These are phyloP conservation scores for Nakazawaea wickerhamii DNA, from an alignment of 805 yeast species.

Conservation along the genomic window DNA sequence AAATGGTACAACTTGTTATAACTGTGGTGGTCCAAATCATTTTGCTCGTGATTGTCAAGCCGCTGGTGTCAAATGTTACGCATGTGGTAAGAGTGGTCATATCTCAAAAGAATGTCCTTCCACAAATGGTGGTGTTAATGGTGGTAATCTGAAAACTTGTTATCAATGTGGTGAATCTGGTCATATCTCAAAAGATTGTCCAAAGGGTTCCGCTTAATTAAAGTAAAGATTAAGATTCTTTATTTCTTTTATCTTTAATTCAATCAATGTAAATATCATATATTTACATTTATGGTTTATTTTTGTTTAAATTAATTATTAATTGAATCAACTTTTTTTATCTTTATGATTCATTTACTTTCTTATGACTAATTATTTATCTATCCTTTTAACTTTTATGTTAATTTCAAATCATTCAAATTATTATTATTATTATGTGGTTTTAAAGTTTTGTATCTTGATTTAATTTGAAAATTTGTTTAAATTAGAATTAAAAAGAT, in stretches of 20 bases:
- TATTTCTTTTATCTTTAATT: not conserved
- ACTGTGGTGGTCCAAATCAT: slow-evolving; percentile 91
- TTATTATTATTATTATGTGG: too few relatives aligned
- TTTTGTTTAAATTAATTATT: too few relatives aligned
- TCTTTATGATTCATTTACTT: not conserved
- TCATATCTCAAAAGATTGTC: slow-evolving; percentile 82
- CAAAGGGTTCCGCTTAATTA: slow-evolving; percentile 14
- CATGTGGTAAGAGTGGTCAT: slow-evolving; percentile 90
- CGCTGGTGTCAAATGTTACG: slow-evolving; percentile 73
- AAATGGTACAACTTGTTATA: slow-evolving; percentile 65
- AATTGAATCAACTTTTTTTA: too few relatives aligned
- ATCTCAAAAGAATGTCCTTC: slow-evolving; percentile 76
- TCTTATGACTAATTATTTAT: not conserved
- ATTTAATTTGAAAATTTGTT: not conserved
- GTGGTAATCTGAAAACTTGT: slow-evolving; percentile 48
- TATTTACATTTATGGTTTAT: not conserved
- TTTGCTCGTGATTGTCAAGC: slow-evolving; percentile 86
- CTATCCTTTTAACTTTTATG: too few relatives aligned
- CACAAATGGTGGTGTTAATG: slow-evolving; percentile 43
- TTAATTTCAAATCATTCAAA: too few relatives aligned
- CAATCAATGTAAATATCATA: not conserved
- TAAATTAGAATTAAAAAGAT: not conserved
- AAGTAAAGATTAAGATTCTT: not conserved
- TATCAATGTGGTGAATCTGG: slow-evolving; percentile 76
- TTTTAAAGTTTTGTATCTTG: not conserved